phyloP scores from a whole-genome alignment of 2,329 filamentous ascomycete species.

The Pseudopithomyces maydicus region DNA sequence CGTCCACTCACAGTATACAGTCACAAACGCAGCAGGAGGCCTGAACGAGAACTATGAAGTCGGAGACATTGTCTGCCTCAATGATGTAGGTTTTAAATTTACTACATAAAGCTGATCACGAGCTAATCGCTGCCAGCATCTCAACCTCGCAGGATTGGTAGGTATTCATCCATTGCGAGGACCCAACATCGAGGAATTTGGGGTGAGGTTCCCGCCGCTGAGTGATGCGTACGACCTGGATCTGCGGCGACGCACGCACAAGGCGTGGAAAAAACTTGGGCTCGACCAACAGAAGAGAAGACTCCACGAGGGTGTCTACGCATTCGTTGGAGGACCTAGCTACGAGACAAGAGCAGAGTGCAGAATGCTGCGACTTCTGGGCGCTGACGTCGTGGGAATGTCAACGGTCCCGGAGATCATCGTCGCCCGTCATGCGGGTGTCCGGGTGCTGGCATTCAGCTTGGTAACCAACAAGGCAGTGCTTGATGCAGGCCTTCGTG shows the following conservation, averaged over 20 bases:
- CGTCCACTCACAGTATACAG: conserved; percentile 41
- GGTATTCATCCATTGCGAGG: conserved; percentile 67
- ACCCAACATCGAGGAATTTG: conserved; percentile 66
- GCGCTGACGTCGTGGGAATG: conserved; percentile 74
- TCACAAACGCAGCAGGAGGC: conserved; percentile 71
- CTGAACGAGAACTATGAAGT: conserved; percentile 67
- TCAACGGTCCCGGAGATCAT: conserved; percentile 72
- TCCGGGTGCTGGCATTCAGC: conserved; percentile 67
- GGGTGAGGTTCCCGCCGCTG: conserved; percentile 65
- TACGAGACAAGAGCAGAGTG: conserved; percentile 71
- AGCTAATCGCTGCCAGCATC: conserved; percentile 53
- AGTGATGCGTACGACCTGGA: conserved; percentile 70
- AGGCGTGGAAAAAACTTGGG: conserved; percentile 59
- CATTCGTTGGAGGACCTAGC: conserved; percentile 66
- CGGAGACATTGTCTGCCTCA: conserved; percentile 68
- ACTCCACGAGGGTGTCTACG: conserved; percentile 69
- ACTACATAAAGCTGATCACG: background rate
- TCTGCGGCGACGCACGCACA: conserved; percentile 62
- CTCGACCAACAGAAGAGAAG: conserved; percentile 53
- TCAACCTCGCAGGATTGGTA: conserved; percentile 66
- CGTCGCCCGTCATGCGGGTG: conserved; percentile 67
- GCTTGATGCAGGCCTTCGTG: conserved; percentile 61
- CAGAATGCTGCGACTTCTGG: conserved; percentile 63
- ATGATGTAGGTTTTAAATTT: conserved; percentile 57
- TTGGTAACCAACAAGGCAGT: conserved; percentile 70